These are phyloP conservation scores for Vitis rupestris DNA, from an alignment of 164 flowering plant genomes.

Conservation along the genomic window DNA sequence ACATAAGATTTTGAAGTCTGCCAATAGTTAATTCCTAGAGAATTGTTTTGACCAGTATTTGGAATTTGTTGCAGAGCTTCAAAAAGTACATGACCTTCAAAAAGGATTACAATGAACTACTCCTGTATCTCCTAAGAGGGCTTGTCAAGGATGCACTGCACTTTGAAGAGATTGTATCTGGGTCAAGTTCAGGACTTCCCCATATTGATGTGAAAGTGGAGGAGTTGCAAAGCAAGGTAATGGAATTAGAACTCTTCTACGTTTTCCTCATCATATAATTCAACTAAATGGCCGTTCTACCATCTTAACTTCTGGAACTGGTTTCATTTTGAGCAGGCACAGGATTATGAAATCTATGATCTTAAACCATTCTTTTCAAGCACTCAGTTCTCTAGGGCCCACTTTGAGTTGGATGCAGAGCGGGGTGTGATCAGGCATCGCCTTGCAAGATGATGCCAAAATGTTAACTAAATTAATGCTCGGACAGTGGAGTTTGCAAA, in stretches of 20 bases:
- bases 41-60: neutral
- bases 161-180: slow-evolving; percentile 80
- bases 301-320: neutral
- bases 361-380: slow-evolving; percentile 72
- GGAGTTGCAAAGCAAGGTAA: slow-evolving; percentile 78
- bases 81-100: slow-evolving; percentile 88
- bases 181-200: slow-evolving; percentile 45
- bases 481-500: too few species aligned
- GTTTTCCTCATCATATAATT: too few species aligned
- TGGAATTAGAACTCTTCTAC: neutral
- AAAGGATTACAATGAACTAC: slow-evolving; percentile 81
- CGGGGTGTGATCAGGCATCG: slow-evolving; percentile 53
- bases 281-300: neutral
- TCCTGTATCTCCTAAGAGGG: slow-evolving; percentile 68
- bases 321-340: slow-evolving; percentile 55
- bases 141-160: slow-evolving; percentile 82
- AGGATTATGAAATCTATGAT: slow-evolving; percentile 72
- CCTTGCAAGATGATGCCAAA: slow-evolving; percentile 28
- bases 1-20: neutral
- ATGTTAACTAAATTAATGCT: too few species aligned
- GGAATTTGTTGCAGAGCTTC: slow-evolving; percentile 67
- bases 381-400: slow-evolving; percentile 48
- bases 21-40: neutral
- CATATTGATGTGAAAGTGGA: slow-evolving; percentile 77
- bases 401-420: slow-evolving; percentile 59